Evolutionary conservation across 176 grass and related monocot species (phyloP), one percentile per base, ranked within the genome.

Genomic region (Avena eriantha): DNA sequence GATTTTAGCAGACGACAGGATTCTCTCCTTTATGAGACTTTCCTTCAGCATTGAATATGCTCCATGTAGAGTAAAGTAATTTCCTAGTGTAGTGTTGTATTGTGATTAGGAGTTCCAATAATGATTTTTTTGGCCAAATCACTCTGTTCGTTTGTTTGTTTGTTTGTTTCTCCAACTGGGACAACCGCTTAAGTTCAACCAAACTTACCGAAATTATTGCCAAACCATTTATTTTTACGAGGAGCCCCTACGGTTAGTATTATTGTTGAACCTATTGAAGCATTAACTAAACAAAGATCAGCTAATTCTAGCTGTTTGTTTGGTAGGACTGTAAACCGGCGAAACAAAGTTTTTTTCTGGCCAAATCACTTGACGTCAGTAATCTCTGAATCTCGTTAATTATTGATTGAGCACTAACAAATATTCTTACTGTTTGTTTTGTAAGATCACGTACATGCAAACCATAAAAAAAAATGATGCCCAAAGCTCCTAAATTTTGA

Each of bases 141-240:
- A n/a, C 43, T 66, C 29, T 65, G 24, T 34, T 80, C 31, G 22
- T 48, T n/a, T 65, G 36, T 39, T 39, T 41, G 36, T 39, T 39
- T 39, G n/a, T n/a, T n/a, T n/a, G 41, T 81, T 67, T 81, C 79
- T 81, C 16, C 45, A 81, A 68, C 6, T 21, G 4, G 16, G 17
- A 51, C 3, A 19, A 41, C 7, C 0, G 39, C 7, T 41, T 17
- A 3, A 17, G 24, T 76, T 76, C 16, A 33, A 18, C 15, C 73
- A 75, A 75, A 75, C 72, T 17, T 51, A 18, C 46, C 7, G 10
- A 51, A 7, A 8, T 26, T 75, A 29, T 75, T 51, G 46, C 14
- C 14, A 9, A 35, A 55, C 10, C 31, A 5, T 65, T 65, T 64
- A 41, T 4, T 64, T 64, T 26, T 63, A 26, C 58, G n/a, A 61